A percentile compares a stretch with the other conserved stretches of the same genome.
These are phyloP conservation scores for Tolypocladium inflatum DNA, from an alignment of 2,329 filamentous ascomycete genomes.

Conservation along the genomic window DNA sequence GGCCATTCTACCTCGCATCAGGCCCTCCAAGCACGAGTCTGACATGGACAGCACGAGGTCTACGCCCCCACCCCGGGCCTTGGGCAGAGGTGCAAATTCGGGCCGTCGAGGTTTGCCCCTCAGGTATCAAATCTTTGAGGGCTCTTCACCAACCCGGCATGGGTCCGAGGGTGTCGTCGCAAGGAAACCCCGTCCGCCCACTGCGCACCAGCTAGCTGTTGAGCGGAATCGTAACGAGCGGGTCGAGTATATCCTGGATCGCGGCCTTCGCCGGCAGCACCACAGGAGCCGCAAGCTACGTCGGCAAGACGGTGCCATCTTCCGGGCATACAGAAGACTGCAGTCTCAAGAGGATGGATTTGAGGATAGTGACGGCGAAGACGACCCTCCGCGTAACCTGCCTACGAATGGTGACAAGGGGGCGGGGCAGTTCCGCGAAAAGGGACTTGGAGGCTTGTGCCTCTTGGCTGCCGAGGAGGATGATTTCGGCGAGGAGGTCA, in stretches of 20 bases:
- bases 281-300: conserved; percentile 52
- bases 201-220: conserved; percentile 73
- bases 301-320: conserved; percentile 54
- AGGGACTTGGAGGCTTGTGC: conserved; percentile 54
- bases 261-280: conserved; percentile 59
- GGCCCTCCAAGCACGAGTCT: conserved; percentile 51
- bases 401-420: conserved; percentile 17
- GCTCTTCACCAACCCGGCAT: conserved; percentile 48
- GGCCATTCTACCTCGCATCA: conserved; percentile 51
- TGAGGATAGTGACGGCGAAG: conserved; percentile 55
- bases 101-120: conserved; percentile 26
- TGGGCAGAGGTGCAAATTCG: conserved; percentile 12
- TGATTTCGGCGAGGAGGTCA: conserved; percentile 69
- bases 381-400: conserved; percentile 23
- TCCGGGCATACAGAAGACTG: conserved; percentile 57
- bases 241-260: conserved; percentile 73
- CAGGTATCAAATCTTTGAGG: conserved; percentile 52
- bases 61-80: conserved; percentile 28
- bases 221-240: conserved; percentile 69
- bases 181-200: conserved; percentile 63
- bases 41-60: conserved; percentile 35
- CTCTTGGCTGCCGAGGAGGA: conserved; percentile 53
- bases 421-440: conserved; percentile 38
- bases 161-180: conserved; percentile 45
- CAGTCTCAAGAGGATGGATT: conserved; percentile 45